Conservation (phyloP, 164 flowering plant species). For the Annona cherimola region DNA sequence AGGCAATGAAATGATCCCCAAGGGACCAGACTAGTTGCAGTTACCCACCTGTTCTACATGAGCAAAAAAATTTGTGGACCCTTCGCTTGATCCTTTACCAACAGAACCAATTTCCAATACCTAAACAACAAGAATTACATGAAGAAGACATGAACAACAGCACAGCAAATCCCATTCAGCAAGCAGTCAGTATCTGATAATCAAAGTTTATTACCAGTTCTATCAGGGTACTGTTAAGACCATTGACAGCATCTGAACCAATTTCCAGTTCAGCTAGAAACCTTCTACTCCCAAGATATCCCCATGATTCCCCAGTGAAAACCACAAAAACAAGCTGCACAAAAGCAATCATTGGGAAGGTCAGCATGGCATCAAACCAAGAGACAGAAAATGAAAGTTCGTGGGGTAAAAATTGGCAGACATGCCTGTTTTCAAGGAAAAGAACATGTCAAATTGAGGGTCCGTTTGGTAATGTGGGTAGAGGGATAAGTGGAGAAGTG, state of each 20-base stretch:
- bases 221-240: conserved; percentile 56
- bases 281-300: conserved; percentile 96
- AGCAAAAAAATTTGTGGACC: conserved; percentile 51
- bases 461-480: too few relatives aligned
- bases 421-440: neutral
- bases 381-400: neutral
- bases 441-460: too few relatives aligned
- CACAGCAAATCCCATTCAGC: neutral
- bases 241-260: conserved; percentile 55
- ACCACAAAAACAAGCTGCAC: conserved; percentile 79
- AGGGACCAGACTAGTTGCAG: neutral
- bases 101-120: conserved; percentile 91
- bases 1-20: neutral
- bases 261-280: conserved; percentile 71
- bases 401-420: too few relatives aligned
- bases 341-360: neutral
- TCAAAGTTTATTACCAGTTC: conserved; percentile 46
- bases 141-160: neutral
- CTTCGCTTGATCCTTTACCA: conserved; percentile 56
- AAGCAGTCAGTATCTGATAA: conserved; percentile 4
- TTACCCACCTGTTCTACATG: conserved; percentile 57
- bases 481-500: too few relatives aligned
- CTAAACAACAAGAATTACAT: conserved; percentile 24
- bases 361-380: conserved; percentile 5
- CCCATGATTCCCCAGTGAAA: conserved; percentile 96